Evolutionary conservation across 2,329 filamentous ascomycete genomes (phyloP).

Genomic region (Didymella sp.): DNA sequence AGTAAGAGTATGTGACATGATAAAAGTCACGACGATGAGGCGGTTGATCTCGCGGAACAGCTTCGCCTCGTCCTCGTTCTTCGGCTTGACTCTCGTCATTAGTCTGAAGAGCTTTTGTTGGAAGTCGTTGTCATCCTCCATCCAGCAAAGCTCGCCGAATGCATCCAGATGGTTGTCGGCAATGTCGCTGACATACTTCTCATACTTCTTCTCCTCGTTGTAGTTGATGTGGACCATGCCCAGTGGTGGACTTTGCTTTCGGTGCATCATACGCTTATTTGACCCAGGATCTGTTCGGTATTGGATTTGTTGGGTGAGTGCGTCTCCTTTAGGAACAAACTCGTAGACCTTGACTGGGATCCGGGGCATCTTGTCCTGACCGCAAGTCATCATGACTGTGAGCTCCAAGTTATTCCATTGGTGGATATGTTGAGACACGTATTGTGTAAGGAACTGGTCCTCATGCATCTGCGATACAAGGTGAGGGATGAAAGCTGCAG

Average conservation of each 20-base stretch:
- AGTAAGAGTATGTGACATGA: constrained; percentile 58
- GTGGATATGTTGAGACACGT: constrained; percentile 49
- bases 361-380: constrained; percentile 51
- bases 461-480: constrained; percentile 53
- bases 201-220: constrained; percentile 54
- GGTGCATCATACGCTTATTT: constrained; percentile 36
- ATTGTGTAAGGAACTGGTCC: constrained; percentile 51
- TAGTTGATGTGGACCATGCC: constrained; percentile 55
- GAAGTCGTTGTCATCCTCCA: constrained; percentile 56
- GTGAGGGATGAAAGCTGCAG: constrained; percentile 54
- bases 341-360: constrained; percentile 56
- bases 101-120: constrained; percentile 52
- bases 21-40: constrained; percentile 57
- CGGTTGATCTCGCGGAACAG: constrained; percentile 55
- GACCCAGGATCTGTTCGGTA: constrained; percentile 51
- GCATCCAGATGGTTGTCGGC: constrained; percentile 51
- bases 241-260: constrained; percentile 55
- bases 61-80: constrained; percentile 50
- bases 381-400: constrained; percentile 53
- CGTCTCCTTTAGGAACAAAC: constrained; percentile 52
- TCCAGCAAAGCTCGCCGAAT: constrained; percentile 54
- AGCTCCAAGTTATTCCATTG: constrained; percentile 49
- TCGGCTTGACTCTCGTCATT: constrained; percentile 50
- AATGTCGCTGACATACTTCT: constrained; percentile 54
- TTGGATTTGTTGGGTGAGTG: constrained; percentile 53